Conservation (phyloP, 2,329 filamentous ascomycete species). For the Metarhizium guizhouense region DNA sequence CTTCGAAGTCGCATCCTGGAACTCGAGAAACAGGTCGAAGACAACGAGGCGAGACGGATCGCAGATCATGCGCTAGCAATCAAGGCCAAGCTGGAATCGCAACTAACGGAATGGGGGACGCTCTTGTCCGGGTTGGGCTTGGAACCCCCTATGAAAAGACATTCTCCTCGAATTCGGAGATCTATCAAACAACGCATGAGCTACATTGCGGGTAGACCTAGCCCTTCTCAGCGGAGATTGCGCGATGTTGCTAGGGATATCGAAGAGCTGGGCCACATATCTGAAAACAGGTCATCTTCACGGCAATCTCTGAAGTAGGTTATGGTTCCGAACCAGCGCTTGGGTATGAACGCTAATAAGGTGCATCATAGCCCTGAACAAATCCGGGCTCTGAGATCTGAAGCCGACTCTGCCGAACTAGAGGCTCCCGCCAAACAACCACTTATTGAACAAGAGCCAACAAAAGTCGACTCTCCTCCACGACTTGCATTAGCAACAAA, state of each 20-base stretch:
- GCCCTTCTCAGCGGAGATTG: slow-evolving; percentile 47
- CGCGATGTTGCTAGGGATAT: slow-evolving; percentile 47
- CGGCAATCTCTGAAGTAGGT: slow-evolving; percentile 59
- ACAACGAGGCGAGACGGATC: slow-evolving; percentile 48
- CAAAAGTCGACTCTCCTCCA: slow-evolving; percentile 42
- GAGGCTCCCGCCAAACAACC: slow-evolving; percentile 53
- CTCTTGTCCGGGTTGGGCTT: slow-evolving; percentile 58
- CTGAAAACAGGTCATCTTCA: slow-evolving; percentile 60
- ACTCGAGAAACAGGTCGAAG: slow-evolving; percentile 58
- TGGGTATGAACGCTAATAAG: background rate
- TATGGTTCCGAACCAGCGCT: slow-evolving; percentile 3
- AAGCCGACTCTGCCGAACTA: slow-evolving; percentile 55
- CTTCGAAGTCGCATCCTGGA: slow-evolving; percentile 62
- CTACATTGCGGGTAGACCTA: slow-evolving; percentile 29
- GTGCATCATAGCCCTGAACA: slow-evolving; percentile 47
- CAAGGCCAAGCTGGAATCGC: slow-evolving; percentile 61
- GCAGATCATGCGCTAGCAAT: slow-evolving; percentile 61
- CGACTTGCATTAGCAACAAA: slow-evolving; percentile 10
- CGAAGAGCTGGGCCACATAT: slow-evolving; percentile 46
- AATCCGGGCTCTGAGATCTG: slow-evolving; percentile 48
- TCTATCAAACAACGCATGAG: slow-evolving; percentile 32
- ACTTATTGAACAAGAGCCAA: slow-evolving; percentile 47
- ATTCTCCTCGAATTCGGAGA: slow-evolving; percentile 30
- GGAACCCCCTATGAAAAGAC: slow-evolving; percentile 46
- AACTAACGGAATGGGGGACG: slow-evolving; percentile 60